Conservation (phyloP, 345 rosid genomes). For the Euphorbia lathyris region DNA sequence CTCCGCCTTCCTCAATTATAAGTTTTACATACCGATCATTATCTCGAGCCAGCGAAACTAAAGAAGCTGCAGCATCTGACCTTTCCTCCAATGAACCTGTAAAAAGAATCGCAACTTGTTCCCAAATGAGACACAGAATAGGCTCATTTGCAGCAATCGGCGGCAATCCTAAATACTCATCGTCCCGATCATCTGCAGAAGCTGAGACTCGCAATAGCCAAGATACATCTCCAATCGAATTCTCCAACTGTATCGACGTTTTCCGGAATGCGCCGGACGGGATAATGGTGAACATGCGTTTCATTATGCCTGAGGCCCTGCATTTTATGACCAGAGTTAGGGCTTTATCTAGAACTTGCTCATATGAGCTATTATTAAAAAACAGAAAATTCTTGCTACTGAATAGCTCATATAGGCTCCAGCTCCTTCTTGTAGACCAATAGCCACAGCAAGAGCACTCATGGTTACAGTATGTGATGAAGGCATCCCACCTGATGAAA, state of each 20-base stretch:
- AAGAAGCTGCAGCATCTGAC: conserved; percentile 67
- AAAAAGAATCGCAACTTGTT: conserved; percentile 67
- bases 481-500: conserved; percentile 76
- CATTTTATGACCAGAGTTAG: conserved; percentile 57
- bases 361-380: no score
- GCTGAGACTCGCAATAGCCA: conserved; percentile 78
- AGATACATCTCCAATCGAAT: conserved; percentile 72
- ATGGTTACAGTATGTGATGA: conserved; percentile 64
- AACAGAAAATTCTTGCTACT: no score
- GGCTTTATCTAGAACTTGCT: conserved; percentile 70
- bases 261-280: conserved; percentile 79
- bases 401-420: conserved; percentile 17
- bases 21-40: conserved; percentile 67
- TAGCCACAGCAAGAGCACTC: conserved; percentile 50
- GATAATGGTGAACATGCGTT: conserved; percentile 69
- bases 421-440: conserved; percentile 52
- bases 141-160: conserved; percentile 92
- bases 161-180: conserved; percentile 67
- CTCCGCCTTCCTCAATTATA: conserved; percentile 88
- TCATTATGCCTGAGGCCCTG: conserved; percentile 60
- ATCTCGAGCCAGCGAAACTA: conserved; percentile 78
- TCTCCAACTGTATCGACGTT: conserved; percentile 62
- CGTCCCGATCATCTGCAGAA: conserved; percentile 48
- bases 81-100: conserved; percentile 61
- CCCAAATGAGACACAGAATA: conserved; percentile 80